A percentile compares a stretch with the other conserved stretches of the same genome.
Conservation (phyloP, 2,329 filamentous ascomycete species). For the Nothophoma quercina region DNA sequence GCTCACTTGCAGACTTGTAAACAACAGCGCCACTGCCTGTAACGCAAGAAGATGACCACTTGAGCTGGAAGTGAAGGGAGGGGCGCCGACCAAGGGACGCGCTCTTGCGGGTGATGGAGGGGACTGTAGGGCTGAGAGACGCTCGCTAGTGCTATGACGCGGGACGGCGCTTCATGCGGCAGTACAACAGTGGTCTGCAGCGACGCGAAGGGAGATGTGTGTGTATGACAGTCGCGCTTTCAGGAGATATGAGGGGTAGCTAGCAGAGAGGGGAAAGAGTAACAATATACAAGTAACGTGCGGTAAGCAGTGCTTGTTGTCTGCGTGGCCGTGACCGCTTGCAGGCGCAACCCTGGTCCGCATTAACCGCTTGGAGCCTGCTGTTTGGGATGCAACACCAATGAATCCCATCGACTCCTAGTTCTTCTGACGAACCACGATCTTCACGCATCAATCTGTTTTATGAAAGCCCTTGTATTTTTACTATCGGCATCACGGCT, state of each 20-base stretch:
- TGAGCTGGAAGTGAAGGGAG: conserved; percentile 5
- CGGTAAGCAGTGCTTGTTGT: conserved; percentile 12
- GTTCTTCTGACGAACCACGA: background rate
- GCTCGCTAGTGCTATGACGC: conserved; percentile 20
- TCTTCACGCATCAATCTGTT: background rate
- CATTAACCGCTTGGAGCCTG: conserved; percentile 17
- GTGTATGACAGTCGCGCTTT: conserved; percentile 4
- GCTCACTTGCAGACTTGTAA: conserved; percentile 4
- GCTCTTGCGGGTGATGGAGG: conserved; percentile 15
- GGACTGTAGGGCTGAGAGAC: conserved; percentile 18
- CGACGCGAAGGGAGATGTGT: background rate
- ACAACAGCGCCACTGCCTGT: conserved; percentile 1
- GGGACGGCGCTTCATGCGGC: conserved; percentile 17
- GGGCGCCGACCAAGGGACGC: conserved; percentile 13
- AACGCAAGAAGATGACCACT: conserved; percentile 1
- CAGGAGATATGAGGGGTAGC: conserved; percentile 2
- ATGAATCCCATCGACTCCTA: background rate
- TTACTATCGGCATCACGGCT: conserved; percentile 4
- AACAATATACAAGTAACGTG: background rate
- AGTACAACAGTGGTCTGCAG: background rate
- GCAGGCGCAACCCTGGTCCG: conserved; percentile 11
- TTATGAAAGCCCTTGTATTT: background rate
- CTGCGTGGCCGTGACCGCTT: conserved; percentile 14
- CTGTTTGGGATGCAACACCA: conserved; percentile 10
- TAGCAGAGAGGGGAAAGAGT: background rate